Evolutionary conservation across 805 yeast genomes (phyloP), one percentile per base, ranked within the genome.

Genomic region (Saccharomycopsis olivae): DNA sequence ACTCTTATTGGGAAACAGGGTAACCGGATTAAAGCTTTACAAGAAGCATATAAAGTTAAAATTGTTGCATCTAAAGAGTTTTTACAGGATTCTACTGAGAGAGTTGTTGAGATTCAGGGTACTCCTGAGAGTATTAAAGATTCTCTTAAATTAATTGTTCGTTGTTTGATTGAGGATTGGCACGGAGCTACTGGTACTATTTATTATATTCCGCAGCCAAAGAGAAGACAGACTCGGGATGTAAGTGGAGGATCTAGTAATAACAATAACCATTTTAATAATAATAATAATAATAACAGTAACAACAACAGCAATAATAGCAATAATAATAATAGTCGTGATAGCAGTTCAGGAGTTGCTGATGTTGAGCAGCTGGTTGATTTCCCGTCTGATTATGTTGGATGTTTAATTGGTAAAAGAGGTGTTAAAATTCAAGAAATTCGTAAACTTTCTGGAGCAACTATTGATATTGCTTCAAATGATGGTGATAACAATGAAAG

Each of bases 11-110:
- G 96, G 38, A 75, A 81, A 43, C 82, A 73, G 46, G 96, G 96
- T 39, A 62, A 67, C 10, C 71, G 87, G 55, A 87, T 87, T 54
- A 86, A 84, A 62, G 69, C 78, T 30, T 72, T 86, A 45, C 92
- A 83, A 61, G 78, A 75, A 44, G 62, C 61, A 24, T 78, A 65
- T 56, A 64, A 69, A 40, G 85, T 87, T 38, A 78, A 81, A 54
- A 81, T 87, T 73, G 86, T 84, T 40, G 95, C 94, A 9, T 79
- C 94, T 27, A 86, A 85, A 55, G 86, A 84, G 40, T 79, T 76
- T 55, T 69, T 87, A 44, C 82, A 83, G 8, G 78, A 78, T 49
- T 79, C 92, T 5, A 79, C 84, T 36, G 96, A 87, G 58, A 72
- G 95, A 55, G 66, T 86, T 40, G 86, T 87, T 29, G 96, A 87